phyloP scores from a whole-genome alignment of 352 stramenopile genomes.

The Phytophthora uliginosa region DNA sequence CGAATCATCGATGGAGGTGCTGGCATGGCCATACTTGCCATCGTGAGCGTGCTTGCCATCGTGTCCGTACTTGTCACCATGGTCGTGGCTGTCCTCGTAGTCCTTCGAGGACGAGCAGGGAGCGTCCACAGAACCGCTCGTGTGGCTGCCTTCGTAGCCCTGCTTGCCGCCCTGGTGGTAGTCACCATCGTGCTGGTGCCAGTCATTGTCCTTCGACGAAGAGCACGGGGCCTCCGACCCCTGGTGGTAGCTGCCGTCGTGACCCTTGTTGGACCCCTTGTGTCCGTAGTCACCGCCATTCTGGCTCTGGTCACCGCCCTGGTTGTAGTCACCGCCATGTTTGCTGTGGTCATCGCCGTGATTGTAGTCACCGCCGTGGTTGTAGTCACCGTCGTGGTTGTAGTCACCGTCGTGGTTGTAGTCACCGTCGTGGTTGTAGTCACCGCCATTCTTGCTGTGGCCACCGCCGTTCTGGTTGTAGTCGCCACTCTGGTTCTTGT shows the following conservation, averaged over 20 bases:
- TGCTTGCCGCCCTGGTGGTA: not conserved
- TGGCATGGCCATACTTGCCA: not conserved
- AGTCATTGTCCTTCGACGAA: constrained; percentile 7
- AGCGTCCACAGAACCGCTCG: not conserved
- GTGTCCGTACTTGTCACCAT: not conserved
- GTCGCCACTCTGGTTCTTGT: not conserved
- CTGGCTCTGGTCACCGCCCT: not conserved
- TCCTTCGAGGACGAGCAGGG: not conserved
- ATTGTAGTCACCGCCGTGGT: not conserved
- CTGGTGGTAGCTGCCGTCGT: constrained; percentile 1
- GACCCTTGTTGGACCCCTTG: constrained; percentile 1
- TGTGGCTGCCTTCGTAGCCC: not conserved
- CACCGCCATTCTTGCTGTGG: not conserved
- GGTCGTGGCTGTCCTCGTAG: not conserved
- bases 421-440: constrained; percentile 8
- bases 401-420: not conserved
- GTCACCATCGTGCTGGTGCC: not conserved
- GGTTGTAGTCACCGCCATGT: not conserved
- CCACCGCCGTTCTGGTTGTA: not conserved
- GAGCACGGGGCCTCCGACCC: constrained; percentile 1
- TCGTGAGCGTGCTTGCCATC: no score
- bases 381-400: not conserved
- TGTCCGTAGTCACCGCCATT: not conserved
- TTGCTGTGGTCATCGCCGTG: not conserved
- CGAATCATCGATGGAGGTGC: not conserved